Evolutionary conservation across 768 basidiomycete genomes (phyloP), one percentile per base, ranked within the genome.

Genomic region (Hericium rajendrae): DNA sequence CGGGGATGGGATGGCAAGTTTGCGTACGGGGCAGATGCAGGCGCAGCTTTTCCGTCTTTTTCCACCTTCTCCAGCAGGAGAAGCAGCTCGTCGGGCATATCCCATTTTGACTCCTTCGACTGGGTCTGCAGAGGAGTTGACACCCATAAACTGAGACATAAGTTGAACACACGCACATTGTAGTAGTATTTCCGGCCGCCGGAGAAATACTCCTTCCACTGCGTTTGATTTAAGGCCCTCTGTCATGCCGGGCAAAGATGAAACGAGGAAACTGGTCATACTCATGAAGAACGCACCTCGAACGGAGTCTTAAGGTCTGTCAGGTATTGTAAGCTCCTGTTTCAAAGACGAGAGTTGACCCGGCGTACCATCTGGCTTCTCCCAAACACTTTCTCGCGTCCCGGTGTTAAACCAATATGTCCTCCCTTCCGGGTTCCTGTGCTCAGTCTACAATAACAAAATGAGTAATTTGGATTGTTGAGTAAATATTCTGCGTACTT

Each of bases 161-260:
- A 37, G 48, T 38, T 15, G 8, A 32, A 39, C 12, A 13, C 16
- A 68, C 81, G 46, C 58, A 90, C 91, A 68, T 94, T 87, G 62
- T 92, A 91, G 69, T 90, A 94, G 68, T 94, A 94, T 67, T 93
- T 93, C 63, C 92, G 74, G 28, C 91, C 93, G 53, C 89, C 88
- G 2, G 91, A 90, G 62, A 91, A 89, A 69, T 97, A 99, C 70
- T 97, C 92, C 68, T 95, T 97, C 94, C 94, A 98, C 72, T 83
- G 82, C 12, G 94, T 97, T 70, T 91, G 78, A 37, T 80, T 84
- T 51, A 97, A 74, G n/a, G 93, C 93, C 66, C 85, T 83, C 89
- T 94, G 64, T 20, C 56, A 58, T 55, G 60, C 18, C 46, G 46
- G 10, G 48, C 28, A 48, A 24, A 53, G 58, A 18, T 49, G 40